Conservation (phyloP, 2,329 filamentous ascomycete species). For the Aspergillus persii region DNA sequence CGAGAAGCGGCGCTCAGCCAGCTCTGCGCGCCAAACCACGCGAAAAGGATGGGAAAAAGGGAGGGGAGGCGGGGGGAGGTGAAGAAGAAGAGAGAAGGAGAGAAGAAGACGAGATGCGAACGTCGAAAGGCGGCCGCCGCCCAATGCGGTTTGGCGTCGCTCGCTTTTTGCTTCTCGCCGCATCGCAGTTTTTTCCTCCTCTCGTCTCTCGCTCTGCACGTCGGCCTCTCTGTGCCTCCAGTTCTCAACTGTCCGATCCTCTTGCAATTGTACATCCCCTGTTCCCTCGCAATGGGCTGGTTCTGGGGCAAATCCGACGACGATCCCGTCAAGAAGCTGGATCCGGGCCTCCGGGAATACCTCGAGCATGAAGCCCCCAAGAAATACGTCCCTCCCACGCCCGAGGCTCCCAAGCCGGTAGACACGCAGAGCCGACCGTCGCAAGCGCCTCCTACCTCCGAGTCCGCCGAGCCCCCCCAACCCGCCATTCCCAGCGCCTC, state of each 20-base stretch:
- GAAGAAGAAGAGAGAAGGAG: neutral
- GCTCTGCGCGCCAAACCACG: conserved; percentile 30
- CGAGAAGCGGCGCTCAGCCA: conserved; percentile 30
- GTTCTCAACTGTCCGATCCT: conserved; percentile 24
- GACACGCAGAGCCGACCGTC: conserved; percentile 25
- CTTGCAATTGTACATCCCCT: no score
- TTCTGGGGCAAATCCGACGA: conserved; percentile 58
- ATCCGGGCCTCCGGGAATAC: conserved; percentile 79
- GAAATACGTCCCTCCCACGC: conserved; percentile 55
- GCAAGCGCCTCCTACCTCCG: conserved; percentile 17
- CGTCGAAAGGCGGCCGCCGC: neutral
- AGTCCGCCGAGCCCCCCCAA: conserved; percentile 27
- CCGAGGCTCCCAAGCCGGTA: conserved; percentile 19
- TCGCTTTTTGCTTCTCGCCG: conserved; percentile 13
- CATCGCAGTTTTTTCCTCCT: conserved; percentile 2
- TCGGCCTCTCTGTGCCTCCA: neutral
- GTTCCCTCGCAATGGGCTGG: conserved; percentile 53
- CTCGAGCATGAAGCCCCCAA: conserved; percentile 77
- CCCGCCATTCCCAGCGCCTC: conserved; percentile 50
- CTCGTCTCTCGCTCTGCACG: neutral
- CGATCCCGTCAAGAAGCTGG: conserved; percentile 71
- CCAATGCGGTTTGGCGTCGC: conserved; percentile 20
- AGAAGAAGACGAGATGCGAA: neutral
- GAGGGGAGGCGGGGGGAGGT: neutral
- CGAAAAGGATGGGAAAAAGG: conserved; percentile 10